phyloP scores from a whole-genome alignment of 176 grass and related monocot genomes.

The Aegilops umbellulata region DNA sequence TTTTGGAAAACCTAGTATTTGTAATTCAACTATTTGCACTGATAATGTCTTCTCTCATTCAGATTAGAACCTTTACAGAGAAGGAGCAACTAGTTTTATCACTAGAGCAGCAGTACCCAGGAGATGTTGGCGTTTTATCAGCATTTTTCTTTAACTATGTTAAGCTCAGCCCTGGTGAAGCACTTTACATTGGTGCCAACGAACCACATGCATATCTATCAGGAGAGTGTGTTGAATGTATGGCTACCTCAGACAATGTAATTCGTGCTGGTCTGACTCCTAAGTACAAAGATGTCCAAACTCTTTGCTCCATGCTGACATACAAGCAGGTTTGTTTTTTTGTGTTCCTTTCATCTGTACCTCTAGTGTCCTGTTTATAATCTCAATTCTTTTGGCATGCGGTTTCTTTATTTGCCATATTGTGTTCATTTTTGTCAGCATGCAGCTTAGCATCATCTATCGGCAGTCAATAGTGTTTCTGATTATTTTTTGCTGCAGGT shows the following conservation, averaged over 20 bases:
- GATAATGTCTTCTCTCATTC: slow-evolving; percentile 6
- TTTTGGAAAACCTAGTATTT: not conserved
- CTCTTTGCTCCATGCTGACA: slow-evolving; percentile 96
- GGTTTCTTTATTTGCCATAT: not conserved
- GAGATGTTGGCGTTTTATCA: slow-evolving; percentile 74
- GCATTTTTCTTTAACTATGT: slow-evolving; percentile 87
- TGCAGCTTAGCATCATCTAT: not conserved
- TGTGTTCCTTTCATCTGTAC: not conserved
- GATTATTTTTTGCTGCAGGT: not conserved
- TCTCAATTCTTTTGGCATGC: not conserved
- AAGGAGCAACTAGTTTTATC: slow-evolving; percentile 78
- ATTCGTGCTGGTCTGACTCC: slow-evolving; percentile 88
- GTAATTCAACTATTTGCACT: not conserved
- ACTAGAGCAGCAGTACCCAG: slow-evolving; percentile 78
- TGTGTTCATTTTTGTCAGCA: not conserved
- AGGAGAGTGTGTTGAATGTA: slow-evolving; percentile 88
- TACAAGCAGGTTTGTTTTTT: slow-evolving; percentile 71
- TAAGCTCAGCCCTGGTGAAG: slow-evolving; percentile 79
- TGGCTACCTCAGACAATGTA: slow-evolving; percentile 94
- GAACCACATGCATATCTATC: slow-evolving; percentile 92
- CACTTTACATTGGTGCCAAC: slow-evolving; percentile 71
- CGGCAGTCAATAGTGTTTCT: not conserved
- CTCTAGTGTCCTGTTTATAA: not conserved
- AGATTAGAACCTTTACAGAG: slow-evolving; percentile 67
- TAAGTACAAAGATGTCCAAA: slow-evolving; percentile 82